Conservation (phyloP, 2,329 filamentous ascomycete species). For the Ophiostoma sp. region DNA sequence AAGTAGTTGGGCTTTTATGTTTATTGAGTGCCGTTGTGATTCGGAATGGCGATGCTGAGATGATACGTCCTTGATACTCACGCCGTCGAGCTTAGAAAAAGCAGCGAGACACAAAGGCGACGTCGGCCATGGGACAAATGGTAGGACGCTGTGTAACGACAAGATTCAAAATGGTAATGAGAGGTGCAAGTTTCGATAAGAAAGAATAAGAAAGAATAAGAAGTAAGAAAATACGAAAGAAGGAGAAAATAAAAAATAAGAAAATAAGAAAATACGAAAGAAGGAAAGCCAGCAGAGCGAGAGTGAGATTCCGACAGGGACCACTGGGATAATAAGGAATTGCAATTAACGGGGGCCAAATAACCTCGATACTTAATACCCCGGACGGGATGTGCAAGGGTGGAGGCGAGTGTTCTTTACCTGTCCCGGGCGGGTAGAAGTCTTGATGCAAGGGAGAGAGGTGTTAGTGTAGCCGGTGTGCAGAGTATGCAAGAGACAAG, state of each 20-base stretch:
- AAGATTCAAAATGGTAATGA: not conserved
- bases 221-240: not conserved
- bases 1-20: not conserved
- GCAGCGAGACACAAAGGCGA: slow-evolving; percentile 5
- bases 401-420: not conserved
- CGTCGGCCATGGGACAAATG: slow-evolving; percentile 6
- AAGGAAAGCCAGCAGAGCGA: not conserved
- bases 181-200: too few relatives aligned
- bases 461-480: not conserved
- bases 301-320: not conserved
- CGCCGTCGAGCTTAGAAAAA: slow-evolving; percentile 1
- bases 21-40: not conserved
- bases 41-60: not conserved
- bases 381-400: slow-evolving; percentile 2
- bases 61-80: not conserved
- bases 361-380: slow-evolving; percentile 24
- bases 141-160: slow-evolving; percentile 1
- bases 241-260: not conserved
- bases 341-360: not conserved
- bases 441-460: not conserved
- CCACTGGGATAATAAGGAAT: not conserved
- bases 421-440: slow-evolving; percentile 9
- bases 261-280: not conserved
- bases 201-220: not conserved
- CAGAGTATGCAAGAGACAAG: not conserved